Evolutionary conservation across 495 filamentous ascomycete species (phyloP).

Genomic region (Podospora didyma): DNA sequence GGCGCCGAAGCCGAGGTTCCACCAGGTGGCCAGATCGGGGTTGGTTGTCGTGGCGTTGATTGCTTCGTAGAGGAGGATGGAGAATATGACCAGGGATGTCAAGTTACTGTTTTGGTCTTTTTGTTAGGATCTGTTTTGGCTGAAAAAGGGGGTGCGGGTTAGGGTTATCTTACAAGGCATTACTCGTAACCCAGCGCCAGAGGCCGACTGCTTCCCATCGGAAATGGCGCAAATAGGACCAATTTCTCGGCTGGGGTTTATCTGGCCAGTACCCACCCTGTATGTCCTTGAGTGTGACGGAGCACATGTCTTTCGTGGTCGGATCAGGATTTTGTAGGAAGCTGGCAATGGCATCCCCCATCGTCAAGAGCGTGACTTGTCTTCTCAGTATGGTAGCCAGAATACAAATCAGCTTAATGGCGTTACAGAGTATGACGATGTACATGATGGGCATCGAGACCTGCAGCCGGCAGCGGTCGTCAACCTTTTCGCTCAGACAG

Average conservation of each 20-base stretch:
- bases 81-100: not conserved
- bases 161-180: not conserved
- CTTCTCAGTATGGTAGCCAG: not conserved
- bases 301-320: not conserved
- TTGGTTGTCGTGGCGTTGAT: not conserved
- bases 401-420: not conserved
- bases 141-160: not conserved
- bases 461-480: not conserved
- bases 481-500: not conserved
- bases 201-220: not conserved
- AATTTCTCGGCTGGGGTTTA: not conserved
- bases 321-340: not conserved
- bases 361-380: not conserved
- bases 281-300: not conserved
- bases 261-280: not conserved
- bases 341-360: constrained; percentile 2
- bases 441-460: not conserved
- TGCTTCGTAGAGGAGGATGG: not conserved
- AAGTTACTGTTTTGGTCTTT: not conserved
- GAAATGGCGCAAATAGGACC: not conserved
- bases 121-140: not conserved
- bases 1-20: not conserved
- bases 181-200: not conserved
- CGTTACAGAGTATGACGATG: not conserved
- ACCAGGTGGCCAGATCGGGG: not conserved